Conservation (phyloP, 805 yeast genomes). For the Saturnispora serradocipensis region DNA sequence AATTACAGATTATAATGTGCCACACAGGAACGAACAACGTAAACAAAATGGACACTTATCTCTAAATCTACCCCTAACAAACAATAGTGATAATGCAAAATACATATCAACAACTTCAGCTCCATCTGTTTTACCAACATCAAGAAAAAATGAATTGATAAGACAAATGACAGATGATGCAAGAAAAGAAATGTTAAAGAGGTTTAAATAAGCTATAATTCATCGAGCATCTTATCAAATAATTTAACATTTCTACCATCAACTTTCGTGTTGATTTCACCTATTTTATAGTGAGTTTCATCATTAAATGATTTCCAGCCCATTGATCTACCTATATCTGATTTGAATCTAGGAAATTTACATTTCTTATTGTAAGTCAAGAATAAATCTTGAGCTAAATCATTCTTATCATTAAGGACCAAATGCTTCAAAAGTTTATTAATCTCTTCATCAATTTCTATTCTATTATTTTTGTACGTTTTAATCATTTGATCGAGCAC, state of each 20-base stretch:
- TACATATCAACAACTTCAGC: neutral
- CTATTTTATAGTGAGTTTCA: neutral
- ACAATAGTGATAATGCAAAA: neutral
- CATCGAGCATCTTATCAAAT: conserved; percentile 12
- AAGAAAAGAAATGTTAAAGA: conserved; percentile 12
- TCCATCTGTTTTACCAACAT: neutral
- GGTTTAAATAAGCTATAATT: conserved; percentile 1
- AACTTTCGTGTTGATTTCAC: conserved; percentile 13
- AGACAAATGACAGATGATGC: conserved; percentile 12
- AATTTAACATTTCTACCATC: conserved; percentile 14
- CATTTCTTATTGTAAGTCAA: conserved; percentile 4
- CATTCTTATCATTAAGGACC: conserved; percentile 5
- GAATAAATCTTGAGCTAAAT: conserved; percentile 13
- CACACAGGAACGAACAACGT: conserved; percentile 7
- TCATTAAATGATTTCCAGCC: conserved; percentile 3
- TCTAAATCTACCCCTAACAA: conserved; percentile 2
- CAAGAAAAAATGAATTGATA: conserved; percentile 4
- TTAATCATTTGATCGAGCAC: conserved; percentile 6
- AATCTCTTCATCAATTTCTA: conserved; percentile 4
- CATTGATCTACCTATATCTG: conserved; percentile 3
- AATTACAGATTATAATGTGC: neutral
- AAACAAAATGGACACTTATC: conserved; percentile 2
- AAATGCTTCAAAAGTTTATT: conserved; percentile 8
- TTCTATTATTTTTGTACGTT: neutral
- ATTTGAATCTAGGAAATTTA: conserved; percentile 6